Evolutionary conservation across 2,329 filamentous ascomycete species (phyloP).

Genomic region (Phialemoniopsis sp.): DNA sequence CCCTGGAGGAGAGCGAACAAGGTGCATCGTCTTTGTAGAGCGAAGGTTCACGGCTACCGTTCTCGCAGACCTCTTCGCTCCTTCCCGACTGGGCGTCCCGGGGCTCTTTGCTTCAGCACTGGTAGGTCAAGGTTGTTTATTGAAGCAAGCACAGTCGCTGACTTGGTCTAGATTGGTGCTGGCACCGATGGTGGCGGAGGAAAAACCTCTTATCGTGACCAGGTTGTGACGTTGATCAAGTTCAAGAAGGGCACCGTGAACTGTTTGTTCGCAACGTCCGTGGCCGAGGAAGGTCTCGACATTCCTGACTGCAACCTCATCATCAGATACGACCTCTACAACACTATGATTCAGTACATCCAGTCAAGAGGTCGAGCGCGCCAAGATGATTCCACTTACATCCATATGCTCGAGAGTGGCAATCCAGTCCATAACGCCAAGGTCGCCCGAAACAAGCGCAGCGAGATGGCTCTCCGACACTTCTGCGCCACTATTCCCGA

Average conservation of each 20-base stretch:
- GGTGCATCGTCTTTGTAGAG: slow-evolving; percentile 84
- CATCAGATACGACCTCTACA: slow-evolving; percentile 79
- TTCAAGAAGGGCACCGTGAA: slow-evolving; percentile 57
- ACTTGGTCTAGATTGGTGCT: slow-evolving; percentile 24
- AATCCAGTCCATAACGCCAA: slow-evolving; percentile 58
- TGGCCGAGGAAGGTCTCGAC: slow-evolving; percentile 65
- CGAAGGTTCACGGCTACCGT: slow-evolving; percentile 73
- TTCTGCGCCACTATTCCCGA: slow-evolving; percentile 75
- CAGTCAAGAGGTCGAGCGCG: slow-evolving; percentile 88
- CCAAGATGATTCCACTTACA: slow-evolving; percentile 71
- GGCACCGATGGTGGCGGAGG: slow-evolving; percentile 49
- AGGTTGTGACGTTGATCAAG: slow-evolving; percentile 67
- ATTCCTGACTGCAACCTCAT: slow-evolving; percentile 65
- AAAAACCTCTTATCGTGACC: slow-evolving; percentile 66
- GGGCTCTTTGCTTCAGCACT: slow-evolving; percentile 60
- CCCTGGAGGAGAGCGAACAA: slow-evolving; percentile 45
- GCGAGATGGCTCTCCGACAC: slow-evolving; percentile 60
- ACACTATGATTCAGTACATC: slow-evolving; percentile 89
- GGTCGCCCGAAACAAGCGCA: slow-evolving; percentile 55
- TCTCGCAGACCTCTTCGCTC: slow-evolving; percentile 63
- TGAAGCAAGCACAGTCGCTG: neutral
- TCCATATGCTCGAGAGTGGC: slow-evolving; percentile 74
- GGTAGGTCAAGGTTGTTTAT: slow-evolving; percentile 33
- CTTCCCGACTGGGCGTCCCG: slow-evolving; percentile 47
- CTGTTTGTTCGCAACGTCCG: slow-evolving; percentile 63